Base-by-base conservation (phyloP, 441 rosid species). In the Populus hybrid region DNA sequence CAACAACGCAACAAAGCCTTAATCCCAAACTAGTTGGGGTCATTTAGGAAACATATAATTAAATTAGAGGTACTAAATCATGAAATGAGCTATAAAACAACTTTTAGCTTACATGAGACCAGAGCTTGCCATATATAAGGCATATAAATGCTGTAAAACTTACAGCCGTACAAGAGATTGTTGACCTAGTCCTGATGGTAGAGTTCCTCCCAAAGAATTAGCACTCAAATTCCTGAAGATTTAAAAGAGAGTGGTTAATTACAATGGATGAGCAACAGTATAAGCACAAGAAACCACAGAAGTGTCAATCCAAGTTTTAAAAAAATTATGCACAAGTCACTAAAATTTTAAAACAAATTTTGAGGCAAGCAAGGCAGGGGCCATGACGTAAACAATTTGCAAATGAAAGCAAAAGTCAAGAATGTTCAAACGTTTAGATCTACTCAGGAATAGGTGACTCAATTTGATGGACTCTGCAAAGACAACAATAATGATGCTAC, bases 131-230 rank as follows among this genome's bases (percentile, higher is more conserved):
- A 65, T 36, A 14, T 61, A 74, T 77, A 46, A 46, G 20, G 57
- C 12, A 67, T 40, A 24, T 59, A 70, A 61, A 66, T 61, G 61
- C 16, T 32, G 61, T 57, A 69, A 26, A 65, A 90, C 98, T 93
- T 94, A 96, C 99, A 96, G 81, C 70, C 81, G 85, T 71, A 77
- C 84, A 71, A 96, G 98, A 80, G 95, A 85, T 78, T 88, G 84
- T 80, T 91, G 94, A 81, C 98, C 98, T 24, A 96, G 87, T 72
- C 92, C 97, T 38, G 84, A 50, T 38, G 99, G 98, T 79, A 96
- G 84, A 80, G 81, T 71, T 80, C 97, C 93, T 61, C 71, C 92
- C 82, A 96, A 87, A 73, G 94, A 84, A 81, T 96, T 96, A 72
- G 93, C 73, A 85, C 97, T 94, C 80, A 96, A 78, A 86, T 96